These are phyloP conservation scores for Hansenula anomala DNA, from an alignment of 1,139 yeast genomes.

Conservation along the genomic window DNA sequence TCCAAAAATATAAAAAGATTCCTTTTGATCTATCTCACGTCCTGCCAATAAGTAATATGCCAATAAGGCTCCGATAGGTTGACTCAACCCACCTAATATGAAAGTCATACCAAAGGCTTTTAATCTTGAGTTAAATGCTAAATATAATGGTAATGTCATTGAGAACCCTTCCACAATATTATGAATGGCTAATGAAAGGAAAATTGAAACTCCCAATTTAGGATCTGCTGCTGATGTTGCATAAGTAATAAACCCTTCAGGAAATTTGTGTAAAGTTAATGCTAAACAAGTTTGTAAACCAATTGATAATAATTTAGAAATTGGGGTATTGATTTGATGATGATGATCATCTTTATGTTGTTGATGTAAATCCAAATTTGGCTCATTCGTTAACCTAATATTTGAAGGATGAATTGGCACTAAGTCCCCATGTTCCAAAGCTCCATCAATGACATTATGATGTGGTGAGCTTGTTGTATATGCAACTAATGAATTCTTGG, in stretches of 20 bases:
- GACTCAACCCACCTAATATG: conserved; percentile 75
- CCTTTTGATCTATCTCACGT: conserved; percentile 30
- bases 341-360: conserved; percentile 45
- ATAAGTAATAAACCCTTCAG: conserved; percentile 90
- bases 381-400: conserved; percentile 15
- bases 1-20: conserved; percentile 51
- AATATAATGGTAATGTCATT: conserved; percentile 85
- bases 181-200: conserved; percentile 79
- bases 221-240: conserved; percentile 75
- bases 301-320: conserved; percentile 72
- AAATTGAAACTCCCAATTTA: conserved; percentile 70
- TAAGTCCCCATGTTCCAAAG: background rate
- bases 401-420: conserved; percentile 3
- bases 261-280: conserved; percentile 82
- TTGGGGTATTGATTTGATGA: conserved; percentile 75
- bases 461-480: conserved; percentile 9
- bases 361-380: conserved; percentile 15
- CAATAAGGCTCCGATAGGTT: conserved; percentile 80
- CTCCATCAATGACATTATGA: background rate
- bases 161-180: conserved; percentile 95
- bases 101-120: conserved; percentile 65
- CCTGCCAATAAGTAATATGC: conserved; percentile 57
- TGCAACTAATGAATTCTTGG: conserved; percentile 17
- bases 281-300: conserved; percentile 91
- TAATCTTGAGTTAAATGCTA: conserved; percentile 58